A percentile compares a stretch with the other conserved stretches of the same genome.
Conservation (phyloP, 2,329 filamentous ascomycete genomes). For the Neopestalotiopsis sp. region DNA sequence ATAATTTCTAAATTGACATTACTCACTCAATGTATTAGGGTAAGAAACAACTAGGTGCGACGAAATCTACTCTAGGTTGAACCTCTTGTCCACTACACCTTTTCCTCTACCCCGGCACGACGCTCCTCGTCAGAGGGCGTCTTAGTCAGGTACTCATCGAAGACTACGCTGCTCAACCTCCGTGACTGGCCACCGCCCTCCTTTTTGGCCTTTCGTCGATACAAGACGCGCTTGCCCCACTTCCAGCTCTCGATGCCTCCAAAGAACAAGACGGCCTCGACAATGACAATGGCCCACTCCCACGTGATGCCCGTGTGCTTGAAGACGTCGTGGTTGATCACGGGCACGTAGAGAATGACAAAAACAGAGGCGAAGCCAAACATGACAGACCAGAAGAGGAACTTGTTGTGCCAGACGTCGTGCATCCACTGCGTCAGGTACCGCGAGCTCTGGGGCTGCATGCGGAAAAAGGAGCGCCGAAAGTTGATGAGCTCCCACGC, state of each 20-base stretch:
- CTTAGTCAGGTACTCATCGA: slow-evolving; percentile 40
- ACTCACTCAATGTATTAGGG: background rate
- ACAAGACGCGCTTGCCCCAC: slow-evolving; percentile 56
- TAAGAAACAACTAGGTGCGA: background rate
- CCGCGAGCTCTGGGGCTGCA: slow-evolving; percentile 66
- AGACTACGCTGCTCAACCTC: slow-evolving; percentile 45
- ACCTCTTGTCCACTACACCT: slow-evolving; percentile 1
- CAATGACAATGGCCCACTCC: slow-evolving; percentile 67
- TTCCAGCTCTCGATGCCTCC: slow-evolving; percentile 64
- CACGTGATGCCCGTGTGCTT: slow-evolving; percentile 64
- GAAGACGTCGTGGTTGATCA: slow-evolving; percentile 63
- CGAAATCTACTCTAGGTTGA: background rate
- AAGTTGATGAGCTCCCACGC: slow-evolving; percentile 81
- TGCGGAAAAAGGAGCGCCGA: slow-evolving; percentile 75
- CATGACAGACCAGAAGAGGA: slow-evolving; percentile 69
- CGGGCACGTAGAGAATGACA: slow-evolving; percentile 62
- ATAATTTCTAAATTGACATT: background rate
- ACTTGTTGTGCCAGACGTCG: slow-evolving; percentile 74
- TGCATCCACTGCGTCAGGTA: slow-evolving; percentile 70
- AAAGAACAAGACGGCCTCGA: slow-evolving; percentile 60
- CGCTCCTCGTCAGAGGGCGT: slow-evolving; percentile 5
- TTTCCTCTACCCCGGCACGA: slow-evolving; percentile 1
- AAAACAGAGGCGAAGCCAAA: slow-evolving; percentile 54
- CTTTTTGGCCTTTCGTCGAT: slow-evolving; percentile 32
- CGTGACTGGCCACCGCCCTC: slow-evolving; percentile 35